Base-by-base conservation (phyloP, 495 filamentous ascomycete species). In the Letharia lupina region DNA sequence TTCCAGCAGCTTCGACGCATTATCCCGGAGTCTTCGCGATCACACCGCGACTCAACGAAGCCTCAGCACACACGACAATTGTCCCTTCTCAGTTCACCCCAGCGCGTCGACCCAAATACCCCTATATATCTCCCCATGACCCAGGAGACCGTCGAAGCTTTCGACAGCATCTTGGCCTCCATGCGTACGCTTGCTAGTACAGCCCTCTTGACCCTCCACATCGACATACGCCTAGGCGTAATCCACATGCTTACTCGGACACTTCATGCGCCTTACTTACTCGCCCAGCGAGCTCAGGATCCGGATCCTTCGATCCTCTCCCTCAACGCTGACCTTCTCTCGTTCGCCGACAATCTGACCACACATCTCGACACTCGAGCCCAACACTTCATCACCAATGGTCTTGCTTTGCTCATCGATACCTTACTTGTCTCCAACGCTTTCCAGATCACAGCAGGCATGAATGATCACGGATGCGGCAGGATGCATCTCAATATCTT, bases 111-210 rank as follows among this genome's bases (percentile, higher is more conserved):
- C 41, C 83, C 85, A 65, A 80, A 74, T 52, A 73, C 73, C n/a
- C 84, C 89, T 35, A 85, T 93, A 16, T 92, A 95, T 73, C 82
- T 98, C 28, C 94, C 95, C 1, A 88, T 99, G 77, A 96, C 92
- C 68, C 80, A 84, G 48, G 89, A 96, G 67, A 94, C 90, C 0
- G 91, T 90, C 45, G 83, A 89, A 84, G 77, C 84, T n/a, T 98
- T 99, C 72, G 95, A 99, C 75, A 84, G 81, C 60, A 93, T 94
- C 47, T 76, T 97, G 23, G 79, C 85, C 60, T 92, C 89, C 10
- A 89, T 91, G 73, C 88, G 89, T 58, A 80, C 87, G 47, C 86
- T 99, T 47, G 87, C 89, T 48, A 79, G 81, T 11, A 90, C 83
- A 8, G 85, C 91, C 42, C 86, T 98, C 10, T 80, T 91, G 52